phyloP scores from a whole-genome alignment of 441 rosid genomes.

The Rhodomyrtus psidioides region DNA sequence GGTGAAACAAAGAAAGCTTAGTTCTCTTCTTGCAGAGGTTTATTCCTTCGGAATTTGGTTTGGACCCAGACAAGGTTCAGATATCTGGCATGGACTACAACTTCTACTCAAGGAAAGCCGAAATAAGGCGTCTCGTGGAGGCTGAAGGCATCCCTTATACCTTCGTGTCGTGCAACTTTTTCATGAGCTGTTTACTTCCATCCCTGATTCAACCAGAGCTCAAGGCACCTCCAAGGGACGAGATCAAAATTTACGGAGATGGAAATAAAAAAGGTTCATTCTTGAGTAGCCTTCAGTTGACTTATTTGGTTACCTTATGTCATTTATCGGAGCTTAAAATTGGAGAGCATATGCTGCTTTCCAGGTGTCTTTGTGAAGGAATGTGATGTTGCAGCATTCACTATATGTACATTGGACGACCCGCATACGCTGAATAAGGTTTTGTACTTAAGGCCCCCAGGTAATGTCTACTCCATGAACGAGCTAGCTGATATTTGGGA shows the following conservation, averaged over 20 bases:
- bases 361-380: constrained; percentile 48
- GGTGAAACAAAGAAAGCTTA: not conserved
- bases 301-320: not conserved
- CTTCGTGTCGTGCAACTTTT: constrained; percentile 43
- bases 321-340: not conserved
- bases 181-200: constrained; percentile 40
- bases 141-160: constrained; percentile 51
- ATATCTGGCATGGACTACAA: constrained; percentile 27
- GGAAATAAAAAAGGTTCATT: constrained; percentile 44
- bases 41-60: constrained; percentile 63
- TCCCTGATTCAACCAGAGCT: constrained; percentile 47
- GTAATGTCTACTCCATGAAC: constrained; percentile 43
- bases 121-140: constrained; percentile 48
- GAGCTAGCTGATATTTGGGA: constrained; percentile 53
- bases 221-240: constrained; percentile 42
- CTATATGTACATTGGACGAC: constrained; percentile 46
- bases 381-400: constrained; percentile 49
- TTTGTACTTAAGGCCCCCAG: constrained; percentile 43
- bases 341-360: not conserved
- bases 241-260: constrained; percentile 41
- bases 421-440: constrained; percentile 38
- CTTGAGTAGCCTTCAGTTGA: not conserved
- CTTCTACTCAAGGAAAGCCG: constrained; percentile 33
- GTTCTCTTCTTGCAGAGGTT: constrained; percentile 33
- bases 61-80: constrained; percentile 42